Evolutionary conservation across 371 early-diverging fungal species (phyloP), one percentile per base, ranked within the genome.

Genomic region (Globomyces sp.): DNA sequence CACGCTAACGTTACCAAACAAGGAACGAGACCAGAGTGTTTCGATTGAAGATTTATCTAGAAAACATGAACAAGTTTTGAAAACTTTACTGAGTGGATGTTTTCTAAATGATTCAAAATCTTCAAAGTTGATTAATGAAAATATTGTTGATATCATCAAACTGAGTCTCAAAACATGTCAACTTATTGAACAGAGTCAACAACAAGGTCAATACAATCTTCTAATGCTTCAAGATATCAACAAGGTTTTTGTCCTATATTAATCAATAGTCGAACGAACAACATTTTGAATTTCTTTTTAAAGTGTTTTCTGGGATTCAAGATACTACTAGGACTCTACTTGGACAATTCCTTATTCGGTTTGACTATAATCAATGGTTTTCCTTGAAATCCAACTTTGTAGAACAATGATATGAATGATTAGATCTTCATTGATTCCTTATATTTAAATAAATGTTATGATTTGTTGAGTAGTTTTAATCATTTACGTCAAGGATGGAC

Each of bases 401-500:
- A 24, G 24, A 24, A 24, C 24, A 24, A 24, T 24, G 24, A 24
- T 24, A 24, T 24, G 24, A 24, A 24, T 24, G 24, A 24, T 24
- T 24, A 24, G 24, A 24, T 24, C 24, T 24, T 24, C 24, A 24
- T 24, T 24, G 24, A 24, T 24, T 24, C 24, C 24, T 24, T 24
- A 24, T 24, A 24, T 24, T 24, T 24, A 24, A 24, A 24, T 24
- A 24, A 24, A 24, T 24, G 24, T 24, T 24, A 24, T 24, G 24
- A 24, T 24, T 13, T 51, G 34, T 51, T 51, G 47, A 51, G 11
- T 11, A 51, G 34, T 13, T 5, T 55, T 39, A 55, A 9, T 55
- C 40, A 55, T 55, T 55, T 55, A 40, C 40, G 2, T 39, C 55
- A 55, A 55, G 8, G 75, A 73, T 11, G 72, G 71, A 6, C 71